Evolutionary conservation across 208 protist genomes (phyloP).

Genomic region (Plasmodiophora brassicae): DNA sequence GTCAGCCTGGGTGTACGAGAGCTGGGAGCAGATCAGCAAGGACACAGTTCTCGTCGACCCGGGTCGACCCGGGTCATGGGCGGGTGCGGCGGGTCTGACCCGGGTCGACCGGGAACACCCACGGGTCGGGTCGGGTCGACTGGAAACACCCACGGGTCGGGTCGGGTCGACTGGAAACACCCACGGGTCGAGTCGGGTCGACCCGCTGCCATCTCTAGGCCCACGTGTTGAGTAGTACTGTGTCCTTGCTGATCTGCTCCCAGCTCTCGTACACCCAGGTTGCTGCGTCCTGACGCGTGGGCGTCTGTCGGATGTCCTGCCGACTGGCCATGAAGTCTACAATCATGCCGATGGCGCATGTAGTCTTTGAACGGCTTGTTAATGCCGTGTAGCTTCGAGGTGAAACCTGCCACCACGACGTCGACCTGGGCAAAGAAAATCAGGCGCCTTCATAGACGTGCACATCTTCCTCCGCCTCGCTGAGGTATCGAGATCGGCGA

Average conservation of each 20-base stretch:
- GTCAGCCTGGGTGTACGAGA: background rate
- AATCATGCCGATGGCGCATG: background rate
- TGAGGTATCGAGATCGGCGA: constrained; percentile 16
- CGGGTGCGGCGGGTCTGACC: no score
- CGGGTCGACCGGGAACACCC: no score
- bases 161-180: no score
- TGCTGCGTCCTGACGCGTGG: background rate
- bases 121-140: no score
- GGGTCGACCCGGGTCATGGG: no score
- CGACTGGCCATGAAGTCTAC: constrained; percentile 1
- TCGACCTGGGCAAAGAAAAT: no score
- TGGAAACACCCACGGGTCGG: no score
- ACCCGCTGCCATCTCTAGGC: no score
- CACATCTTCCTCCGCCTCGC: background rate
- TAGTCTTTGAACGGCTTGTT: background rate
- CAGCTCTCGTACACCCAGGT: background rate
- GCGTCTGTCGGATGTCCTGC: background rate
- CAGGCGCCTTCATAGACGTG: background rate
- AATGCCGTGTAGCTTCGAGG: constrained; percentile 10
- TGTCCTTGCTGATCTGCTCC: background rate
- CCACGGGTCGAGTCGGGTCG: no score
- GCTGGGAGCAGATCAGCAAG: background rate
- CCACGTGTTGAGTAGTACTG: constrained; percentile 3
- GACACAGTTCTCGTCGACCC: background rate
- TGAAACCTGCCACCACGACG: constrained; percentile 1